These are phyloP conservation scores for Graphilbum sp. DNA, from an alignment of 2,329 filamentous ascomycete genomes.

Conservation along the genomic window DNA sequence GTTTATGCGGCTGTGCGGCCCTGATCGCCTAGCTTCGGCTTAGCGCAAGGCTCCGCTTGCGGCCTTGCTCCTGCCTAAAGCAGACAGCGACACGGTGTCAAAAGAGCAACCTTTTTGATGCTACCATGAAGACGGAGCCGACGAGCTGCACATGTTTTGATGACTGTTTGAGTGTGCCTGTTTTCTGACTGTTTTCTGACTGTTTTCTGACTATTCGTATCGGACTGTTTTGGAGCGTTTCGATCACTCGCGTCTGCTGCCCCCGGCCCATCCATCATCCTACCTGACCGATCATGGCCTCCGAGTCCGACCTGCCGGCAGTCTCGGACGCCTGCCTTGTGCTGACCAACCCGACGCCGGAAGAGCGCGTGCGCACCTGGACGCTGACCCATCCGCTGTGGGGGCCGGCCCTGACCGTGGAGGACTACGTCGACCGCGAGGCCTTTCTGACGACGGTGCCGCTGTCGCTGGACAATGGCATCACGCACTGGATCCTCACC, in stretches of 20 bases:
- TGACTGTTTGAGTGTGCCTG: no score
- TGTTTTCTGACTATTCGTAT: no score
- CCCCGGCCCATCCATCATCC: conserved; percentile 6
- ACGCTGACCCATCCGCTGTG: conserved; percentile 38
- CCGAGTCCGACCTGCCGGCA: conserved; percentile 15
- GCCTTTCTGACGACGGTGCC: conserved; percentile 38
- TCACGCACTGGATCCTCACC: conserved; percentile 50
- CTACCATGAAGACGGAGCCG: no score
- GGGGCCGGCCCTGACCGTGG: conserved; percentile 36
- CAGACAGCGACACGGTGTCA: no score
- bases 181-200: no score
- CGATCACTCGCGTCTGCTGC: no score
- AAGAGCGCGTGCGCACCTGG: conserved; percentile 40
- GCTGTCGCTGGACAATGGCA: conserved; percentile 39
- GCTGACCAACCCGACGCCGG: conserved; percentile 38
- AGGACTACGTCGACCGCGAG: conserved; percentile 45
- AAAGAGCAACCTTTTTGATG: no score
- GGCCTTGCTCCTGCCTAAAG: not conserved
- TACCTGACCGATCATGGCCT: conserved; percentile 9
- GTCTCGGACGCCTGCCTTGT: conserved; percentile 21
- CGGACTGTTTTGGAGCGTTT: no score
- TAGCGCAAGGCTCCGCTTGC: conserved; percentile 1
- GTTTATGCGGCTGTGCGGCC: no score
- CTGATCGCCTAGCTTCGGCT: conserved; percentile 11
- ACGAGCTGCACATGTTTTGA: no score